Evolutionary conservation across 108 stramenopile genomes (phyloP), one percentile per base, ranked within the genome.

Genomic region (Heterococcus sp.): DNA sequence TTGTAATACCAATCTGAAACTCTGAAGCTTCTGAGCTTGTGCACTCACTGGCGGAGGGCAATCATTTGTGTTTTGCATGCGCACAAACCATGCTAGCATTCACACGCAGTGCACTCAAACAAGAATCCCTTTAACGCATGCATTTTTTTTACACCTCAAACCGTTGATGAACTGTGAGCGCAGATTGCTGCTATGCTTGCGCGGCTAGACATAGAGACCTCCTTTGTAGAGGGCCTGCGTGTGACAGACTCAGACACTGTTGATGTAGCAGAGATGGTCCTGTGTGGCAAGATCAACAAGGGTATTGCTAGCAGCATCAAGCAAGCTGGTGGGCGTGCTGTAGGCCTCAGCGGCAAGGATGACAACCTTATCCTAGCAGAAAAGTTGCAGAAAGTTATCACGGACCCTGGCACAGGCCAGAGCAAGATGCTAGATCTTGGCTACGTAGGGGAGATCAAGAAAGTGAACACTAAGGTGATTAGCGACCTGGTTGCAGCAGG

Each of bases 211-310:
- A 79, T 79, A 37, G 40, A 70, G 3, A 79, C 71, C 8, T 72
- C 78, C 1, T 79, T 79, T 29, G 78, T 79, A 0, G 78, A 79
- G 78, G 78, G 78, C 14, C 26, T 72, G 27, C 78, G 78, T 28
- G 78, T 79, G 8, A 71, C 78, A 2, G 71, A 79, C 35, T 37
- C 70, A 4, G 78, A 21, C 28, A 96, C 96, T 8, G 92, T 98
- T 2, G 92, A 95, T 32, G 90, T 96, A 4, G 96, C 97, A 21
- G 94, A 97, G 74, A 95, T 96, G 95, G 95, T 96, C n/a, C 83
- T 98, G n/a, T 93, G 92, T 76, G 95, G 95, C 21, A 82, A 74
- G 37, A 94, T 97, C 71, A 97, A 96, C 88, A 96, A 96, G 89
- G 88, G 92, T 75, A 93, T 98, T 74, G 85, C 91, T 0, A 84